A percentile compares a stretch with the other conserved stretches of the same genome.
These are phyloP conservation scores for Glycine latifolia DNA, from an alignment of 306 rosid genomes.

Conservation along the genomic window DNA sequence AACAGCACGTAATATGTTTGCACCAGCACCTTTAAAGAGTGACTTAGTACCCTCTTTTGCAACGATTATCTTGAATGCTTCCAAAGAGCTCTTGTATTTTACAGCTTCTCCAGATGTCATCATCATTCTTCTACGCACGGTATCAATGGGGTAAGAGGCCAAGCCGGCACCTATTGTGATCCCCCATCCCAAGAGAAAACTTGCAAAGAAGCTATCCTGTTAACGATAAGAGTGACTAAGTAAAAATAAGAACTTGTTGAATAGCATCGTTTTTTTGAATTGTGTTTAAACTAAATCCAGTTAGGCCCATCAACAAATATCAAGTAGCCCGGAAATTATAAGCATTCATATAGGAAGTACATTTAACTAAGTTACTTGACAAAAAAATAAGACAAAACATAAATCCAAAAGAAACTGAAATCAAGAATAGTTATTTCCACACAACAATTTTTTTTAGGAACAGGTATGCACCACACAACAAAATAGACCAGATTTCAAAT, in stretches of 20 bases:
- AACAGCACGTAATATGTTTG: constrained; percentile 80
- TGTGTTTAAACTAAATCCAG: neutral
- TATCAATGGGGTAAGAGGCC: constrained; percentile 82
- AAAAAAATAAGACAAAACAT: constrained; percentile 5
- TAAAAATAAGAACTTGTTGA: constrained; percentile 31
- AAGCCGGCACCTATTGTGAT: constrained; percentile 85
- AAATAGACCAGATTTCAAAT: neutral
- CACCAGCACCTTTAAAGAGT: constrained; percentile 89
- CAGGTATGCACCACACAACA: no score
- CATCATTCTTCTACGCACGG: constrained; percentile 89
- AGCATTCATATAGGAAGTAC: neutral
- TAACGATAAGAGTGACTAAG: constrained; percentile 28
- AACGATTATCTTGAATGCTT: constrained; percentile 64
- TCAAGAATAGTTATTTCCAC: neutral
- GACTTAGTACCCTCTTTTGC: constrained; percentile 78
- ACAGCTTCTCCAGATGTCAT: constrained; percentile 93
- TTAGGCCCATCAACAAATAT: neutral
- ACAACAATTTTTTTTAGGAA: neutral
- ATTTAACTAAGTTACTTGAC: neutral
- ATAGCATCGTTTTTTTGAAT: neutral
- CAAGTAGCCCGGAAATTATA: neutral
- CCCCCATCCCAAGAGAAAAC: constrained; percentile 81
- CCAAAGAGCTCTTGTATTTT: constrained; percentile 71
- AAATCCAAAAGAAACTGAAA: neutral
- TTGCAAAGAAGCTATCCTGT: constrained; percentile 81